These are phyloP conservation scores for Galerina sulciceps DNA, from an alignment of 768 basidiomycete genomes.

Conservation along the genomic window DNA sequence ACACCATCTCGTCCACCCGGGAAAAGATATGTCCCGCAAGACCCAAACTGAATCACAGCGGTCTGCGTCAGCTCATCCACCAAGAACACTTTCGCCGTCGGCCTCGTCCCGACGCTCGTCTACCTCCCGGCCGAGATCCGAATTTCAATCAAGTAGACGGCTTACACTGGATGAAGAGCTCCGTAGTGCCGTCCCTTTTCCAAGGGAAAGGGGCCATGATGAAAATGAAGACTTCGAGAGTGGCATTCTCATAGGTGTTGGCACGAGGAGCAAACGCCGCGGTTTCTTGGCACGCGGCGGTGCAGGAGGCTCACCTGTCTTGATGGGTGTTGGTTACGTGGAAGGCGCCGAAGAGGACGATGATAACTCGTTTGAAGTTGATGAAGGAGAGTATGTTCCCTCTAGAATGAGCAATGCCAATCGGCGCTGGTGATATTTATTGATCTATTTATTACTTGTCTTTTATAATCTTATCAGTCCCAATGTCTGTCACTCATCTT, in stretches of 20 bases:
- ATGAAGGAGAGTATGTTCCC: conserved; percentile 27
- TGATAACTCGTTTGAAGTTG: conserved; percentile 12
- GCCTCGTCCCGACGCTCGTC: conserved; percentile 6
- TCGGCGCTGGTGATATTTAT: conserved; percentile 16
- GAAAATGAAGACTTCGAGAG: conserved; percentile 48
- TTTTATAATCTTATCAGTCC: conserved; percentile 5
- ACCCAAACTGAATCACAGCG: neutral
- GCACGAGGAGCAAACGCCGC: conserved; percentile 52
- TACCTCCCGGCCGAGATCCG: conserved; percentile 12
- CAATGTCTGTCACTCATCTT: conserved; percentile 1
- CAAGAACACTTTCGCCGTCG: conserved; percentile 4
- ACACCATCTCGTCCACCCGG: neutral
- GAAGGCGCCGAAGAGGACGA: conserved; percentile 50
- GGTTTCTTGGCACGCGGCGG: conserved; percentile 81
- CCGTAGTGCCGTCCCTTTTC: conserved; percentile 41
- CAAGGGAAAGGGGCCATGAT: neutral
- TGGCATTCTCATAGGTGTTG: conserved; percentile 56
- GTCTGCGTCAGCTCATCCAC: neutral
- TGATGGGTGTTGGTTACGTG: conserved; percentile 72
- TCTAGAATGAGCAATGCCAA: neutral
- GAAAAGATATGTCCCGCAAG: neutral
- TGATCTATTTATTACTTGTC: conserved; percentile 1
- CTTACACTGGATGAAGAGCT: conserved; percentile 74
- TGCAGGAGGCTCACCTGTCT: conserved; percentile 70
- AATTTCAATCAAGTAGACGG: conserved; percentile 34